Conservation (phyloP, 345 rosid species). For the Dipteronia sinensis region DNA sequence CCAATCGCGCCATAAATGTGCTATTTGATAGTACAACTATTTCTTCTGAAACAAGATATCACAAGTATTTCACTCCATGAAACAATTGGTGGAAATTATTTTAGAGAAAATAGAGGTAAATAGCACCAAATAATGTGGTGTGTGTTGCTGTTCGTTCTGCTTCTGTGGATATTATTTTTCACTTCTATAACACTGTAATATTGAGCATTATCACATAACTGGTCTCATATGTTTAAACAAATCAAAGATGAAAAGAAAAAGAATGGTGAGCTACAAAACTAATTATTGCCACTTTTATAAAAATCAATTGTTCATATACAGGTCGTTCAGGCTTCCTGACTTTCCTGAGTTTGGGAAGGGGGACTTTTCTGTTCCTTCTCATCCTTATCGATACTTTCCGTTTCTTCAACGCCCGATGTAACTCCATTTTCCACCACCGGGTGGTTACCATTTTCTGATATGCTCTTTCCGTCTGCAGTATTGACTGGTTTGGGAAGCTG, state of each 20-base stretch:
- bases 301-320: conserved; percentile 5
- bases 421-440: conserved; percentile 52
- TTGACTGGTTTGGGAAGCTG: conserved; percentile 51
- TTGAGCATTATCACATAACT: background rate
- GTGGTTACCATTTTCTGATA: conserved; percentile 46
- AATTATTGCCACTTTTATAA: background rate
- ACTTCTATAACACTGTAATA: background rate
- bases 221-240: background rate
- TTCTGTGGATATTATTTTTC: background rate
- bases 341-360: conserved; percentile 30
- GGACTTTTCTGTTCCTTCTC: conserved; percentile 30
- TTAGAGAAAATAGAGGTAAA: too few species aligned
- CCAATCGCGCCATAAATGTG: too few species aligned
- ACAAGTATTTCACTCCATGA: too few species aligned
- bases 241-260: conserved; percentile 11
- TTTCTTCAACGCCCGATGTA: conserved; percentile 38
- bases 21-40: too few species aligned
- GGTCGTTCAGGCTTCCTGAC: conserved; percentile 19
- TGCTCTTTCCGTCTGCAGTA: conserved; percentile 36
- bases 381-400: conserved; percentile 24
- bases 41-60: too few species aligned
- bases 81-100: too few species aligned
- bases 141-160: background rate
- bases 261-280: conserved; percentile 17
- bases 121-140: too few species aligned